These are phyloP conservation scores for Alternaria brassicicola DNA, from an alignment of 2,329 filamentous ascomycete species.

Conservation along the genomic window DNA sequence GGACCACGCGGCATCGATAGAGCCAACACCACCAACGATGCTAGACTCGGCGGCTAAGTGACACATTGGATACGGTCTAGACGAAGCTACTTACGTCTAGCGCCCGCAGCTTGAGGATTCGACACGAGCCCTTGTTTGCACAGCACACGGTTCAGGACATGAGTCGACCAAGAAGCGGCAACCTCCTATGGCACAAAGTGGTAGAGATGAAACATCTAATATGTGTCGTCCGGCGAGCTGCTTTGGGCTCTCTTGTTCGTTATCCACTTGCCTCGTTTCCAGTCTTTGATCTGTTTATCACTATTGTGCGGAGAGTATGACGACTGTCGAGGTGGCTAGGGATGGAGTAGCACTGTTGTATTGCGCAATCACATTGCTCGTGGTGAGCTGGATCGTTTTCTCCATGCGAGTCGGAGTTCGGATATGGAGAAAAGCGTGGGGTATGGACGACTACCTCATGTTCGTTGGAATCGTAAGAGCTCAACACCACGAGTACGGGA, in stretches of 20 bases:
- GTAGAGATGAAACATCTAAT: slow-evolving; percentile 1
- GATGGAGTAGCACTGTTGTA: slow-evolving; percentile 28
- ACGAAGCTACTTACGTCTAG: slow-evolving; percentile 1
- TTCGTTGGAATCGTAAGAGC: slow-evolving; percentile 22
- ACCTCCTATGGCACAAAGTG: neutral
- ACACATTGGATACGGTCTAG: neutral
- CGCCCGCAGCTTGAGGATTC: neutral
- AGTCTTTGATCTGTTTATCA: neutral
- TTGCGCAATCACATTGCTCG: slow-evolving; percentile 22
- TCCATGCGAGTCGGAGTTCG: slow-evolving; percentile 25
- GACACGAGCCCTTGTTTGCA: neutral
- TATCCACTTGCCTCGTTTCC: neutral
- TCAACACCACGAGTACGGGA: neutral
- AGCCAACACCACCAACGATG: neutral
- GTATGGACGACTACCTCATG: slow-evolving; percentile 27
- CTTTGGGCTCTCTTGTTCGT: neutral
- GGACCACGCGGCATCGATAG: neutral
- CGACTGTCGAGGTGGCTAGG: slow-evolving; percentile 20
- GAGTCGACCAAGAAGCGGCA: neutral
- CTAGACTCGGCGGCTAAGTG: neutral
- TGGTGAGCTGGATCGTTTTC: slow-evolving; percentile 27
- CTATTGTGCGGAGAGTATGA: slow-evolving; percentile 10
- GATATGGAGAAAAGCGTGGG: slow-evolving; percentile 23
- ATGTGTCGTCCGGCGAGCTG: neutral
- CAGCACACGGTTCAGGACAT: neutral